Base-by-base conservation (phyloP, 139 green algal species). In the Klebsormidium nitens region DNA sequence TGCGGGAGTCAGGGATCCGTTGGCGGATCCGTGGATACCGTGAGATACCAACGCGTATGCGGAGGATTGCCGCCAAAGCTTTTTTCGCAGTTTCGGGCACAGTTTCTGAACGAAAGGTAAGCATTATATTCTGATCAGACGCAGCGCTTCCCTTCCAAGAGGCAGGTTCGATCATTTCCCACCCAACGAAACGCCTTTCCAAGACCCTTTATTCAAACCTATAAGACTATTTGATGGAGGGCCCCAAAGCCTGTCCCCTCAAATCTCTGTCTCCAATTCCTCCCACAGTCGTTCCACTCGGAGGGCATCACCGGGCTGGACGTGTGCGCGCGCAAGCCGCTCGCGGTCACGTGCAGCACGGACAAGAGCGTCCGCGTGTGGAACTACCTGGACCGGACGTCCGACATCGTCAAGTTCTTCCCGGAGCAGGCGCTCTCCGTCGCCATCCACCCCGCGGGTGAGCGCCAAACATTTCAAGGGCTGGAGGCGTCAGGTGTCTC, bases 401-500 rank as follows among this genome's bases (percentile, higher is more conserved):
- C 46, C 1, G 75, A 80, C 56, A 60, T 87, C 58, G 73, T 80
- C 17, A 67, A 71, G 65, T 48, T 71, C 32, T 94, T 92, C 61
- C 47, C 82, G 11, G 88, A 92, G 52, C 86, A 92, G 74, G 84
- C 86, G 19, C 87, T 84, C 84, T 84, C 72, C 60, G 71, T 96
- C 36, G 87, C 91, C 14, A 83, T 96, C 48, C 91, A 96, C 74
- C 91, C 91, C 5, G 88, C 67, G 1, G 91, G 89, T 8, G 42
- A 50, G 14, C 42, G 42, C 8, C 14, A 14, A 50, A 14, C 42
- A 14, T 50, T 14, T 50, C 11, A 14, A 50, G 14, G 42, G 42
- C 42, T 8, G 42, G 14, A 50, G 42, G 8, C 14, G 42, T 50
- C 8, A 50, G 42, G 42, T 26, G 8, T 14, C 42, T 50, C n/a